phyloP scores from a whole-genome alignment of 2,329 filamentous ascomycete genomes.

The Calonectria hongkongensis region DNA sequence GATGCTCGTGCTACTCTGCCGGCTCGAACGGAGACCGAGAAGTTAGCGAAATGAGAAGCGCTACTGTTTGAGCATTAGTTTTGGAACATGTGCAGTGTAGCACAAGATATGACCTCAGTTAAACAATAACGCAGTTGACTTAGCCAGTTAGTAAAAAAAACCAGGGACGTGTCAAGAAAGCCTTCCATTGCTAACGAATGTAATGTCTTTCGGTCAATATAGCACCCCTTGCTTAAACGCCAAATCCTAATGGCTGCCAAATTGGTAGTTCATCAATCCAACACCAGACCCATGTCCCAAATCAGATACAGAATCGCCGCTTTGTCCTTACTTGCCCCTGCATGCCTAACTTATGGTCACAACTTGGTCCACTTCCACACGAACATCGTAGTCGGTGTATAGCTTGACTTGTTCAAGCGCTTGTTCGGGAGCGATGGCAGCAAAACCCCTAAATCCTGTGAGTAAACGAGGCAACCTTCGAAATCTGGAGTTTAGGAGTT shows the following conservation, averaged over 20 bases:
- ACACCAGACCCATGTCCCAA: slow-evolving; percentile 15
- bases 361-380: slow-evolving; percentile 85
- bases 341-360: slow-evolving; percentile 66
- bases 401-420: slow-evolving; percentile 81
- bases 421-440: slow-evolving; percentile 82
- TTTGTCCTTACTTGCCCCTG: not conserved
- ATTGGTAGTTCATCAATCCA: slow-evolving; percentile 23
- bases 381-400: slow-evolving; percentile 66
- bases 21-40: not conserved
- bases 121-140: not conserved
- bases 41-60: not conserved
- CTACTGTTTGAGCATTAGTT: not conserved
- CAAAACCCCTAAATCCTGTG: slow-evolving; percentile 79
- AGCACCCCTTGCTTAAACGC: slow-evolving; percentile 34
- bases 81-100: not conserved
- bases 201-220: not conserved
- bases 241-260: slow-evolving; percentile 29
- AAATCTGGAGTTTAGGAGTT: slow-evolving; percentile 1
- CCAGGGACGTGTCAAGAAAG: not conserved
- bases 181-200: slow-evolving; percentile 23
- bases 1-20: not conserved
- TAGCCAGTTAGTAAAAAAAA: not conserved
- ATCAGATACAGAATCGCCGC: slow-evolving; percentile 29
- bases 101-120: not conserved
- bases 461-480: slow-evolving; percentile 45